Conservation (phyloP, 2,329 filamentous ascomycete species). For the Ustulina deusta region DNA sequence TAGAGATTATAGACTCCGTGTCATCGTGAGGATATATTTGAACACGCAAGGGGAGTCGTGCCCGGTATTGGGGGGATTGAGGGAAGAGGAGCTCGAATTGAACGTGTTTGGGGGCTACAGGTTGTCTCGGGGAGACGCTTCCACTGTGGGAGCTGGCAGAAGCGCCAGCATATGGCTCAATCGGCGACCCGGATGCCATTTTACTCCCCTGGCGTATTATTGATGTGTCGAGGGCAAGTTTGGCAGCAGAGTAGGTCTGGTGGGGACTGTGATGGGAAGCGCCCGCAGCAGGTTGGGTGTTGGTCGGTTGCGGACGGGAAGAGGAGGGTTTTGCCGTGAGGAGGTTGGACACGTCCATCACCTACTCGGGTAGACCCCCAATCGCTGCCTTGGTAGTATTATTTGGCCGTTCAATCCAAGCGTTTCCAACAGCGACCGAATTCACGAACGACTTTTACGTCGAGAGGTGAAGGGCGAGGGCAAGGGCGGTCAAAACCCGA, state of each 20-base stretch:
- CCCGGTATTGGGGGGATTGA: constrained; percentile 75
- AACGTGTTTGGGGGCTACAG: constrained; percentile 75
- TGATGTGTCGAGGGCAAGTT: constrained; percentile 45
- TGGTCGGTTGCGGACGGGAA: constrained; percentile 38
- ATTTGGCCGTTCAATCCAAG: constrained; percentile 30
- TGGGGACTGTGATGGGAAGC: constrained; percentile 45
- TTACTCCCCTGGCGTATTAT: constrained; percentile 45
- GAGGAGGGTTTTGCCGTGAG: constrained; percentile 46
- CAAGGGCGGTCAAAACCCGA: constrained; percentile 44
- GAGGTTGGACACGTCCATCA: constrained; percentile 51
- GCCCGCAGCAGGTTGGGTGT: constrained; percentile 44
- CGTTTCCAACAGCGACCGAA: constrained; percentile 24
- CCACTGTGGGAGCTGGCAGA: constrained; percentile 58
- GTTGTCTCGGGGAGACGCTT: constrained; percentile 61
- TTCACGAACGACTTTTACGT: constrained; percentile 21
- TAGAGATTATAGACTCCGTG: constrained; percentile 97
- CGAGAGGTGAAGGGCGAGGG: constrained; percentile 21
- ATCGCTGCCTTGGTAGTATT: constrained; percentile 34
- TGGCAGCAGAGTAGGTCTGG: constrained; percentile 38
- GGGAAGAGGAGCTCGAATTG: constrained; percentile 81
- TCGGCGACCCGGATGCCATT: constrained; percentile 63
- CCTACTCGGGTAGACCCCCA: constrained; percentile 37
- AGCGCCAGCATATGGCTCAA: constrained; percentile 51
- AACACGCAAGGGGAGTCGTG: constrained; percentile 84
- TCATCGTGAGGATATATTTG: constrained; percentile 96